Conservation (phyloP, 345 rosid species). For the Euphorbia peplus region DNA sequence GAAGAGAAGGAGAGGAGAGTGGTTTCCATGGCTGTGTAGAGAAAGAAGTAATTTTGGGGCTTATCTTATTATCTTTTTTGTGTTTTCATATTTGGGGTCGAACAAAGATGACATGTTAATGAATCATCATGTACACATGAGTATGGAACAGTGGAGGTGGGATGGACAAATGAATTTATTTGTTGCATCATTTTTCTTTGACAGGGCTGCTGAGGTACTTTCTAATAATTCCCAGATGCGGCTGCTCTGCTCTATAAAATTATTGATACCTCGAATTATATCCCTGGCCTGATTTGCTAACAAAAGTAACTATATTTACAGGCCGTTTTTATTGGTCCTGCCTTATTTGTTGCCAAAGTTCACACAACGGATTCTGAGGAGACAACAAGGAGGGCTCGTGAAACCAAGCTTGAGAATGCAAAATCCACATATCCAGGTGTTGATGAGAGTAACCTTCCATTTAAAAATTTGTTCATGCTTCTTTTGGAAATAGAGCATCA, state of each 20-base stretch:
- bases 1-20: constrained; percentile 62
- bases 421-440: constrained; percentile 47
- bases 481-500: too few relatives aligned
- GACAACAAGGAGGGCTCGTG: constrained; percentile 86
- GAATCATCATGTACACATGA: constrained; percentile 74
- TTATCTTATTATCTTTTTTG: constrained; percentile 20
- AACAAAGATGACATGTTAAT: constrained; percentile 39
- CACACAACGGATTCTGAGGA: constrained; percentile 64
- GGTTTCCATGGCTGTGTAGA: constrained; percentile 50
- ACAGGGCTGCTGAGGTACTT: constrained; percentile 98
- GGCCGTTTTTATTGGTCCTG: constrained; percentile 73
- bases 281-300: constrained; percentile 3
- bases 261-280: neutral
- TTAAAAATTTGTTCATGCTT: too few relatives aligned
- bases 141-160: constrained; percentile 99
- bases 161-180: constrained; percentile 92
- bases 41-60: neutral
- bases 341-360: constrained; percentile 68
- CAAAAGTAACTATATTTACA: constrained; percentile 20
- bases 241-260: constrained; percentile 8
- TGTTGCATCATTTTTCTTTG: constrained; percentile 93
- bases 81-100: neutral
- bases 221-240: constrained; percentile 1
- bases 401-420: constrained; percentile 60
- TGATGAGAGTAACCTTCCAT: constrained; percentile 58